Evolutionary conservation across 306 rosid genomes (phyloP).

Genomic region (peach (Prunus persica)): DNA sequence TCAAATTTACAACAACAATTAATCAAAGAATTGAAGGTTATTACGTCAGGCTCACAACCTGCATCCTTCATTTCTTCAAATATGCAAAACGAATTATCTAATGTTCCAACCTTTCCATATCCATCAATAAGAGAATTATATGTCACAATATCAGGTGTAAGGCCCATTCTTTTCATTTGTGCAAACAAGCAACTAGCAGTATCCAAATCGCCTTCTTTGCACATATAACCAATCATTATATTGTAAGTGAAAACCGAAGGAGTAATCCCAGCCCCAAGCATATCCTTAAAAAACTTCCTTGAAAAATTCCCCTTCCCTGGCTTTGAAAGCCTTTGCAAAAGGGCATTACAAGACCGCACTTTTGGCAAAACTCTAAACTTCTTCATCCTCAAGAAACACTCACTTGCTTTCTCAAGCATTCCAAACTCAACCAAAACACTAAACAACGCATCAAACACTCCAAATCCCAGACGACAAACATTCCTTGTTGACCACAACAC

Average conservation of each 20-base stretch:
- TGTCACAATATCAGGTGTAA: slow-evolving; percentile 67
- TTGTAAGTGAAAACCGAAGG: slow-evolving; percentile 81
- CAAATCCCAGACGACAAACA: slow-evolving; percentile 53
- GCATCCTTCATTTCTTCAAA: slow-evolving; percentile 67
- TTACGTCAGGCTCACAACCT: slow-evolving; percentile 66
- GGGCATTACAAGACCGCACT: slow-evolving; percentile 77
- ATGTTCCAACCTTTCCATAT: slow-evolving; percentile 68
- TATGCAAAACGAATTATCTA: slow-evolving; percentile 42
- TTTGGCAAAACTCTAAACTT: slow-evolving; percentile 67
- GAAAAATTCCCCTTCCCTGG: slow-evolving; percentile 50
- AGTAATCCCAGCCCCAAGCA: slow-evolving; percentile 60
- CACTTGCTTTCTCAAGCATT: slow-evolving; percentile 73
- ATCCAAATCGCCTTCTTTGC: slow-evolving; percentile 74
- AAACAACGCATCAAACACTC: slow-evolving; percentile 84
- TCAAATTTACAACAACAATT: slow-evolving; percentile 79
- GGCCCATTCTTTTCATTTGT: slow-evolving; percentile 60
- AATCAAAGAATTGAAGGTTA: slow-evolving; percentile 72
- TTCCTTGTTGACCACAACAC: slow-evolving; percentile 72
- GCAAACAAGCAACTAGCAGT: slow-evolving; percentile 60
- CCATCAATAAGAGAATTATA: slow-evolving; percentile 95
- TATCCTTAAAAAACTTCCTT: slow-evolving; percentile 52
- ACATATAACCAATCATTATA: slow-evolving; percentile 59
- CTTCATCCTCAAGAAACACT: slow-evolving; percentile 68
- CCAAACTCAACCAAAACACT: slow-evolving; percentile 77
- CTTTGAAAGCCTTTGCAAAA: slow-evolving; percentile 68